Conservation (phyloP, 2,329 filamentous ascomycete genomes). For the Fusarium sp. region DNA sequence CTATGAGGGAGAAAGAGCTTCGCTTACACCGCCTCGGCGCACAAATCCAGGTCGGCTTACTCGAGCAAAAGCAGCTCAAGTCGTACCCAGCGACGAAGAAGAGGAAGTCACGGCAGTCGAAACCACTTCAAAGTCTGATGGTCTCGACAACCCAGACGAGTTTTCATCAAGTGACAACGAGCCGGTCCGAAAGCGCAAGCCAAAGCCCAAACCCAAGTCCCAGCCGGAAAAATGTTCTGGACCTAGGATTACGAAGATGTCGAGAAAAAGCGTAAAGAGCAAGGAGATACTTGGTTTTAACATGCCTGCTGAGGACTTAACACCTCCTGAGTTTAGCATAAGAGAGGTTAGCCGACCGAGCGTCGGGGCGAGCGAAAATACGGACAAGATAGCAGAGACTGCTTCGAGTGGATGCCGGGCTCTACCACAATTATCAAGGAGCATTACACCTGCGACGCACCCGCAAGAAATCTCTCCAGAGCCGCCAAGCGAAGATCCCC, state of each 20-base stretch:
- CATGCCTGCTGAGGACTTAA: conserved; percentile 28
- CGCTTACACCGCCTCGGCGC: conserved; percentile 5
- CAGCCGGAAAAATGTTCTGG: conserved; percentile 30
- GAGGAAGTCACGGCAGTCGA: neutral
- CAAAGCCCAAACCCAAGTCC: neutral
- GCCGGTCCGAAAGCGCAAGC: conserved; percentile 1
- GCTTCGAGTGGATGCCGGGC: conserved; percentile 1
- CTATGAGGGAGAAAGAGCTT: conserved; percentile 3
- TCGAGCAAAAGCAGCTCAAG: conserved; percentile 8
- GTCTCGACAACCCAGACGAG: neutral
- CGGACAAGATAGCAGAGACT: neutral
- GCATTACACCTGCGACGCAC: neutral
- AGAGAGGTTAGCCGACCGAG: neutral
- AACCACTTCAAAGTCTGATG: neutral
- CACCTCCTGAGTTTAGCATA: conserved; percentile 32
- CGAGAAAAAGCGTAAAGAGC: conserved; percentile 58
- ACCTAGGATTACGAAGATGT: conserved; percentile 54
- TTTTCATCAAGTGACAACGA: neutral
- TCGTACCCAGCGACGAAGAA: conserved; percentile 24
- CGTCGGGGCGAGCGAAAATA: neutral
- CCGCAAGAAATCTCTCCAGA: neutral
- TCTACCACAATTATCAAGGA: neutral
- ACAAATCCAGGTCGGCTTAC: conserved; percentile 21
- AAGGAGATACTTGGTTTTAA: conserved; percentile 59
- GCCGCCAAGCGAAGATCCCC: neutral